Evolutionary conservation across 106 monocot species (phyloP), one percentile per base, ranked within the genome.

Genomic region (Acanthochlamys bracteata): DNA sequence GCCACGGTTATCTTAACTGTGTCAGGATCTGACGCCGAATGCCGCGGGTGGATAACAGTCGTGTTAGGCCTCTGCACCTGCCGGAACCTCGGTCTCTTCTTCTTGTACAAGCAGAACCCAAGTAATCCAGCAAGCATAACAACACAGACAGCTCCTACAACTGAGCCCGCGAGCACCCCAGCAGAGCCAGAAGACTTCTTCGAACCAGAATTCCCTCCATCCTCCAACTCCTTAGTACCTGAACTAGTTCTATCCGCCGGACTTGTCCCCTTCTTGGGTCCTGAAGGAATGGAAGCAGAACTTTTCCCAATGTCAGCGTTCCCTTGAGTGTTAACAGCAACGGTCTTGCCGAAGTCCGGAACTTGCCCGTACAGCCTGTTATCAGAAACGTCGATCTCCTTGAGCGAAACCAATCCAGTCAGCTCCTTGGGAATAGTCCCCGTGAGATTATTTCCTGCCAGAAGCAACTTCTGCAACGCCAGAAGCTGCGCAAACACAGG

Each of bases 321-420:
- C 24, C 85, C 85, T 51, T 57, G 22, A 10, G 53, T 75, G 33
- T 71, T 76, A 49, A 86, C 54, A 16, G 61, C 2, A 21, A 86
- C 82, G 64, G 39, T 60, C 42, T 54, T n/a, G 13, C 67, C 17
- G 56, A 86, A 86, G 4, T 7, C 58, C 0, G 86, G 86, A 66
- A 82, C 73, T 42, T 68, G 19, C 20, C 86, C 86, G 2, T 55
- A 76, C 7, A 86, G 24, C 7, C 43, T 53, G 39, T 86, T 86
- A 24, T 74, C 52, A 2, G 86, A 86, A 69, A 87, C 49, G 42
- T 87, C 86, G 25, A 87, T 24, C 55, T 77, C 79, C 46, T 61
- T 74, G 57, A 87, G 63, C 19, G 57, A 24, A 0, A 70, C 41
- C 49, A 87, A 24, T 20, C 53, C 57, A 3, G 79, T 26, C 15